Percentiles rank a stretch among this genome's conserved stretches.
Conservation (phyloP, 2,329 filamentous ascomycete genomes). For the Macroventuria anomochaeta region DNA sequence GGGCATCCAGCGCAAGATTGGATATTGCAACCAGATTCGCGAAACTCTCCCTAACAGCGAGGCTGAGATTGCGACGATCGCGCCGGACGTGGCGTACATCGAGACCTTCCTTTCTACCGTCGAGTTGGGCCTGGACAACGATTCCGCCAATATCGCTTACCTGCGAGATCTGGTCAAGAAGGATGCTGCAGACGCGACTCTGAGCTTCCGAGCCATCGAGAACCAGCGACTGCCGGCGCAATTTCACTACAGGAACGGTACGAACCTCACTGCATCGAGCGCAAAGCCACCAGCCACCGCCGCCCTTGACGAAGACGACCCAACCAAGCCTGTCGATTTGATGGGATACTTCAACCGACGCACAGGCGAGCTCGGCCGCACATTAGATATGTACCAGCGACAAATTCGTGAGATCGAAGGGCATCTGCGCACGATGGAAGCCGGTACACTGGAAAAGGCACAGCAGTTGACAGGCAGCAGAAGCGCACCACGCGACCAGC, state of each 20-base stretch:
- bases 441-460: conserved; percentile 52
- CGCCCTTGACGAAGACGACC: conserved; percentile 48
- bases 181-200: conserved; percentile 72
- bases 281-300: conserved; percentile 33
- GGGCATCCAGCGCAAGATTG: conserved; percentile 79
- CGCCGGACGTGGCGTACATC: conserved; percentile 69
- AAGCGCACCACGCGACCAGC: conserved; percentile 46
- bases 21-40: conserved; percentile 76
- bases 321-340: conserved; percentile 51
- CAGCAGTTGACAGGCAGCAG: conserved; percentile 50
- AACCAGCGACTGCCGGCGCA: conserved; percentile 73
- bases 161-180: conserved; percentile 65
- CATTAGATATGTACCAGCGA: conserved; percentile 50
- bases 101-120: conserved; percentile 67
- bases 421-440: conserved; percentile 58
- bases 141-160: conserved; percentile 65
- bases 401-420: conserved; percentile 57
- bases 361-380: conserved; percentile 48
- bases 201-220: conserved; percentile 75
- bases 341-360: conserved; percentile 55
- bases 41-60: conserved; percentile 68
- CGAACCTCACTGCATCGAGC: conserved; percentile 41
- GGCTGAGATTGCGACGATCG: conserved; percentile 68
- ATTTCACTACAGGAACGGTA: conserved; percentile 62
- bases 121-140: conserved; percentile 67